phyloP scores from a whole-genome alignment of 495 filamentous ascomycete species.

The Glarea lozoyensis region DNA sequence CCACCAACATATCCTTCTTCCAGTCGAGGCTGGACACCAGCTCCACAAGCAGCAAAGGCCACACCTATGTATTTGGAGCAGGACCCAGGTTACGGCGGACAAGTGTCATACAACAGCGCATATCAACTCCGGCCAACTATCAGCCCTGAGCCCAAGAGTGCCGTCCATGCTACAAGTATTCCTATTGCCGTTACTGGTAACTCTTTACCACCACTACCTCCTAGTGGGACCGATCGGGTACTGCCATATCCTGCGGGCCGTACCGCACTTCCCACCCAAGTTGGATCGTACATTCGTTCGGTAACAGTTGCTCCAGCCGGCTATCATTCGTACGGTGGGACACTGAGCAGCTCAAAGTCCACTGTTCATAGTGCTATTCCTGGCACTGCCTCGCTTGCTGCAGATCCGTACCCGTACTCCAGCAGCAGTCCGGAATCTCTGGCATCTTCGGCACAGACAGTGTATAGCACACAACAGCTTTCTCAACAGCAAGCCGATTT shows the following conservation, averaged over 20 bases:
- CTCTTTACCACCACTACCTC: conserved; percentile 30
- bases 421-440: conserved; percentile 17
- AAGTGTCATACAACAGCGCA: conserved; percentile 12
- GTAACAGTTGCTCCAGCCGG: conserved; percentile 3
- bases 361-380: conserved; percentile 4
- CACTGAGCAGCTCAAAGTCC: conserved; percentile 4
- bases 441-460: conserved; percentile 13
- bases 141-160: conserved; percentile 1
- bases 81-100: conserved; percentile 11
- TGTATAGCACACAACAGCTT: conserved; percentile 12
- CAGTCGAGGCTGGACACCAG: conserved; percentile 24
- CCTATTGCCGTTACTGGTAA: too few relatives aligned
- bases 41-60: conserved; percentile 16
- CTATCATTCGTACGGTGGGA: conserved; percentile 10
- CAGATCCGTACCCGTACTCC: conserved; percentile 10
- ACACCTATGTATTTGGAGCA: conserved; percentile 10
- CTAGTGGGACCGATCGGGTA: conserved; percentile 28
- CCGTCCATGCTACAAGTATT: conserved; percentile 18
- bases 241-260: conserved; percentile 26
- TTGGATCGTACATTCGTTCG: conserved; percentile 20
- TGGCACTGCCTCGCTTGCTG: conserved; percentile 9
- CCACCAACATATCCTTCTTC: conserved; percentile 23
- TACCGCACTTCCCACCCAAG: conserved; percentile 19
- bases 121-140: conserved; percentile 10
- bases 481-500: conserved; percentile 18